Evolutionary conservation across 228 moss, liverwort and hornwort species (phyloP), one percentile per base, ranked within the genome.

Genomic region (Sphagnum fallax): DNA sequence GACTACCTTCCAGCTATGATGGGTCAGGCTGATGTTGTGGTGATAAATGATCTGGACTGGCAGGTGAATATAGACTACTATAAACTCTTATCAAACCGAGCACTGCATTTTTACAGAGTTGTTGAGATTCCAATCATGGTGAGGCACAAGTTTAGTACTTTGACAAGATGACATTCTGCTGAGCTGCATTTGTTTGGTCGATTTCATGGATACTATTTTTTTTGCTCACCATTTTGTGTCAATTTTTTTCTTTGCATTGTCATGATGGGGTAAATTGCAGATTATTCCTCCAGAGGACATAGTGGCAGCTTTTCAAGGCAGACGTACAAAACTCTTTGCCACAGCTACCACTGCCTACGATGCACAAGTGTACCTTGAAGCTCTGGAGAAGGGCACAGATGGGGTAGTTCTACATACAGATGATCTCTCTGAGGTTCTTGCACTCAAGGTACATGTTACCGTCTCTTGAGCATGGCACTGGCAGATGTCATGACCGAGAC

Each of bases 281-380:
- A 88, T 92, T 48, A 91, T 95, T 61, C 79, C 92, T 10, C 87
- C 95, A 32, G 92, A 92, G 64, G 87, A 95, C 51, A 77, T 95
- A 67, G 80, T 95, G 4, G 89, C 92, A 49, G 89, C 95, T 58
- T 95, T 92, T 71, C 90, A 92, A 83, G 87, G 89, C 49, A 84
- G 92, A 53, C 81, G 79, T 68, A 88, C 92, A 52, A 85, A 76
- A 48, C 81, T 96, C 59, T 91, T 91, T 70, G 96, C 92, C 51
- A 91, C 91, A 1, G 92, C 96, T 32, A 77, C 66, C 51, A 77
- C 78, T 58, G 96, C 96, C 52, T 68, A 73, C 47, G 93, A 93
- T 69, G 93, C 91, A 64, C 84, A 91, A 78, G 82, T 96, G 5
- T 96, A 91, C 64, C 84, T 96, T 72, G 96, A 96, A 91, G 95